phyloP scores from a whole-genome alignment of 345 rosid genomes.

The Noccaea bulbosa region DNA sequence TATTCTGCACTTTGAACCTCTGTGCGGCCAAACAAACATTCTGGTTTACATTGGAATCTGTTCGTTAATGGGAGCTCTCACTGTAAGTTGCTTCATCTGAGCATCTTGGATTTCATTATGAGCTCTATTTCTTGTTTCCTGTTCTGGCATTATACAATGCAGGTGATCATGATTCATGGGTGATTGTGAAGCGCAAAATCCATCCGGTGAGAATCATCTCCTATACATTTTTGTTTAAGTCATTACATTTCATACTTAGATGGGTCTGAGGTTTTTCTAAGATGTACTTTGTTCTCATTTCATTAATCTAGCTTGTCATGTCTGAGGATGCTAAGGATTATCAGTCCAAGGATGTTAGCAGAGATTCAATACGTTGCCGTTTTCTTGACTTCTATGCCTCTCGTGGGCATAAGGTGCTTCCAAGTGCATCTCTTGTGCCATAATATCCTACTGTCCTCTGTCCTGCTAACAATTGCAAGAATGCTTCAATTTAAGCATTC shows the following conservation, averaged over 20 bases:
- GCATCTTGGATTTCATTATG: neutral
- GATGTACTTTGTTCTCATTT: too few relatives aligned
- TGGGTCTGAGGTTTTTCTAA: too few relatives aligned
- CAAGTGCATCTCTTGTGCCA: constrained; percentile 92
- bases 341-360: constrained; percentile 57
- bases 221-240: neutral
- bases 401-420: constrained; percentile 85
- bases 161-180: constrained; percentile 38
- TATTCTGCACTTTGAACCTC: constrained; percentile 72
- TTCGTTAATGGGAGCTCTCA: constrained; percentile 94
- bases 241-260: neutral
- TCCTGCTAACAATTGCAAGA: constrained; percentile 91
- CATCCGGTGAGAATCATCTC: constrained; percentile 50
- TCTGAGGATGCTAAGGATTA: constrained; percentile 54
- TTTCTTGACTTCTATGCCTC: constrained; percentile 91
- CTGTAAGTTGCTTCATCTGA: constrained; percentile 58
- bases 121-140: neutral
- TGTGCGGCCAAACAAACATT: constrained; percentile 77
- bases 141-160: constrained; percentile 1
- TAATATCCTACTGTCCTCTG: constrained; percentile 97
- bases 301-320: constrained; percentile 1
- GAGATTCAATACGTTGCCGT: constrained; percentile 75
- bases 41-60: constrained; percentile 88
- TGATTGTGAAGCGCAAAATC: constrained; percentile 62
- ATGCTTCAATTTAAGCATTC: constrained; percentile 91